phyloP scores from a whole-genome alignment of 129 eudicot genomes.

The Lactuca saligna region DNA sequence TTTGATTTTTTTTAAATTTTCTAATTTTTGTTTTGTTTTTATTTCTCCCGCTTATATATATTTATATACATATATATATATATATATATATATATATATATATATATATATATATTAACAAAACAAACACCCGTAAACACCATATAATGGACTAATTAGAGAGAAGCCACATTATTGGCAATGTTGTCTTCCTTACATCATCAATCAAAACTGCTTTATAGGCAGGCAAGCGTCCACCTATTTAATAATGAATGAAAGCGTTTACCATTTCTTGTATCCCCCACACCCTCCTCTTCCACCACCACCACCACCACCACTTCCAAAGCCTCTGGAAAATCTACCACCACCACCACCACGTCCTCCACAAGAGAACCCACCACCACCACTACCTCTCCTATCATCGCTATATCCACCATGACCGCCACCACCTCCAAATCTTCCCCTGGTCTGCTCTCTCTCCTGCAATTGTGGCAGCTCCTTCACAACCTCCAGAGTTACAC shows the following conservation, averaged over 20 bases:
- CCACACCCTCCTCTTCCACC: constrained; percentile 45
- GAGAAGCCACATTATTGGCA: background rate
- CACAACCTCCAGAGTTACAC: constrained; percentile 71
- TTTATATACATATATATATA: too few species aligned
- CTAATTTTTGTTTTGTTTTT: too few species aligned
- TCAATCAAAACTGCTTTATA: constrained; percentile 36
- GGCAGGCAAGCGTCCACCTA: background rate
- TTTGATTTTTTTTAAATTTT: too few species aligned
- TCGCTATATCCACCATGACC: constrained; percentile 42
- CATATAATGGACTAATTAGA: constrained; percentile 19
- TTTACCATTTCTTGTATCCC: constrained; percentile 50
- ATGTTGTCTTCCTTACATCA: constrained; percentile 26
- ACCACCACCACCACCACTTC: constrained; percentile 46
- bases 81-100: too few species aligned
- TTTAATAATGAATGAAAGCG: background rate
- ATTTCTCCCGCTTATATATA: too few species aligned
- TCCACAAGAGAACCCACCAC: constrained; percentile 45
- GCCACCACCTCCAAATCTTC: constrained; percentile 57
- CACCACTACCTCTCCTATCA: constrained; percentile 28
- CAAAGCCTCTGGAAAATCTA: constrained; percentile 38
- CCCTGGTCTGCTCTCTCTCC: constrained; percentile 58
- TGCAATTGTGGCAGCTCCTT: constrained; percentile 67
- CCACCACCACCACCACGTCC: constrained; percentile 44
- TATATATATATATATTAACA: too few species aligned
- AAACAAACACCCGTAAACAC: constrained; percentile 1